phyloP scores from a whole-genome alignment of 2,329 filamentous ascomycete genomes.

The Zymoseptoria crescenta region DNA sequence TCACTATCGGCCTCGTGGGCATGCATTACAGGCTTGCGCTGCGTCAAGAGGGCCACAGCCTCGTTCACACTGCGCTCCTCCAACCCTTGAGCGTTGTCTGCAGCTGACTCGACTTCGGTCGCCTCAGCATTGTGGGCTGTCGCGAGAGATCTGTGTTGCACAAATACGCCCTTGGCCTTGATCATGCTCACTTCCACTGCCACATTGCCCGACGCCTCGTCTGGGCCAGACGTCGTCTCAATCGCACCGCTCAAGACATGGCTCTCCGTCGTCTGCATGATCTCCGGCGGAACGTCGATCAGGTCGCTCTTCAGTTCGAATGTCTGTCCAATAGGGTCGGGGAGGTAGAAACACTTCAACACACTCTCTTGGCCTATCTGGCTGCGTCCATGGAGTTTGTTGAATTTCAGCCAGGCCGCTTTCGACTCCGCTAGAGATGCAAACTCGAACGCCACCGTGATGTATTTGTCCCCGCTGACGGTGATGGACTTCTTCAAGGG shows the following conservation, averaged over 20 bases:
- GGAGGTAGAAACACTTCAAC: background rate
- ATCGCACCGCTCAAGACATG: background rate
- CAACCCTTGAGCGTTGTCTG: background rate
- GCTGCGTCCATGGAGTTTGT: background rate
- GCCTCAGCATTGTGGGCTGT: background rate
- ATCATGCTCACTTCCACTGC: background rate
- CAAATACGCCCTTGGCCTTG: background rate
- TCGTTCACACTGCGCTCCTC: background rate
- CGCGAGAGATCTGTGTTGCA: background rate
- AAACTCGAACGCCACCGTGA: background rate
- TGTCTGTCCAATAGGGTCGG: background rate
- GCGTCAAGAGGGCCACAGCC: background rate
- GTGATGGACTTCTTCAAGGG: background rate
- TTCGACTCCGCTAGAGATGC: background rate
- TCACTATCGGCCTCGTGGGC: background rate
- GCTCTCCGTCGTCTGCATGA: background rate
- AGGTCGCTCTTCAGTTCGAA: background rate
- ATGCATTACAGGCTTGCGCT: background rate
- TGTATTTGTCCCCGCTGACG: background rate
- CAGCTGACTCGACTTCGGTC: background rate
- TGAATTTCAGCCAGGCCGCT: background rate
- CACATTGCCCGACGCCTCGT: background rate
- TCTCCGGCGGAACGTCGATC: background rate
- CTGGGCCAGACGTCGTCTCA: background rate
- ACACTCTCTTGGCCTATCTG: background rate